A percentile compares a stretch with the other conserved stretches of the same genome.
Evolutionary conservation across 768 basidiomycete species (phyloP).

Genomic region (Panellus pusillus): DNA sequence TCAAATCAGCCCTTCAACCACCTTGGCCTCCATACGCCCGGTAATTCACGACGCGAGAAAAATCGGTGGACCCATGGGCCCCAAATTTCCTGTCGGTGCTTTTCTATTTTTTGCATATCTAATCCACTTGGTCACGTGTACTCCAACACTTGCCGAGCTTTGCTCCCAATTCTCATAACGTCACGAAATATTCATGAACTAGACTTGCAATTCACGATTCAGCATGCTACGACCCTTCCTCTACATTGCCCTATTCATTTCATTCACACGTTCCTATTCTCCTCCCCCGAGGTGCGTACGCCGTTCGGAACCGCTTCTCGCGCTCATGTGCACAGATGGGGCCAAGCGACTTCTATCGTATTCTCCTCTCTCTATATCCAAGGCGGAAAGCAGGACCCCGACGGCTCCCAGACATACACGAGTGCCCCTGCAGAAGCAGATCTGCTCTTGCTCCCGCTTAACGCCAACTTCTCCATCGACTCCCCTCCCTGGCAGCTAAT

Average conservation of each 20-base stretch:
- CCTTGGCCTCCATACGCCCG: too few species aligned
- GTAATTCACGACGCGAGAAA: too few species aligned
- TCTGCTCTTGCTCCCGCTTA: constrained; percentile 66
- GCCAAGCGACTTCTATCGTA: constrained; percentile 64
- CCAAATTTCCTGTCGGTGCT: too few species aligned
- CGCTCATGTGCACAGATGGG: constrained; percentile 62
- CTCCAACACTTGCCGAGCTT: too few species aligned
- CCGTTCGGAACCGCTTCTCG: not conserved
- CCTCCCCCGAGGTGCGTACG: constrained; percentile 13
- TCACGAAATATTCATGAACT: constrained; percentile 18
- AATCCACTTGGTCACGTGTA: too few species aligned
- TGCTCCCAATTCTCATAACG: not conserved
- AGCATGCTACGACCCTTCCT: constrained; percentile 12
- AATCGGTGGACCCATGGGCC: too few species aligned
- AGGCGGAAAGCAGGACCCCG: constrained; percentile 79
- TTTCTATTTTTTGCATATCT: too few species aligned
- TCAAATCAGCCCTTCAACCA: too few species aligned
- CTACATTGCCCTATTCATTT: constrained; percentile 21
- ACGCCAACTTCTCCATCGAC: constrained; percentile 53
- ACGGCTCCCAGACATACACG: constrained; percentile 67
- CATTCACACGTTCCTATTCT: constrained; percentile 19
- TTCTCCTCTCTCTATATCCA: constrained; percentile 66
- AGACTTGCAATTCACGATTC: constrained; percentile 13
- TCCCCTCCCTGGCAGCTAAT: constrained; percentile 71
- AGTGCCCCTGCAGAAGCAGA: constrained; percentile 75